Evolutionary conservation across 129 eudicot genomes (phyloP), one percentile per base, ranked within the genome.

Genomic region (Solidago caesia): DNA sequence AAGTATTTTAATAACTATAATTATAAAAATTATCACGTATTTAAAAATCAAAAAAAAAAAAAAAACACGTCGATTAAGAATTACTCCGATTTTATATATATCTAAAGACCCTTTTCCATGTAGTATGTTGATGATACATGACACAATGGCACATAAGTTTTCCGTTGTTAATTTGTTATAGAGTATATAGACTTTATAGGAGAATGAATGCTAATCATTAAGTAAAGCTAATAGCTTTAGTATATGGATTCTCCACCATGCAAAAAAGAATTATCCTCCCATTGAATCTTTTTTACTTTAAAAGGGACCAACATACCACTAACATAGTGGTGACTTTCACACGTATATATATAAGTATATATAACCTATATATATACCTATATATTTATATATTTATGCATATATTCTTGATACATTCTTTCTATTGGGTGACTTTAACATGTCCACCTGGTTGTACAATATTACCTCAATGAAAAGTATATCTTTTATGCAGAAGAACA

Each of bases 241-340:
- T 51, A 60, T 71, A 74, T 85, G 90, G 90, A 49, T 73, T 66
- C 80, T 81, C 90, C 94, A 88, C 83, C 83, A 76, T 78, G 81
- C 64, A 60, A 73, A 69, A 76, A 83, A 71, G 66, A 70, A 69
- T 46, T 57, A 59, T 33, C 62, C 57, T 75, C 26, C 52, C 74
- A 47, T 45, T 84, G 86, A 76, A 81, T 87, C 83, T 67, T 74
- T 79, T 80, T 44, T 68, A 75, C 73, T 72, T 79, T 72, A 10
- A 27, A 10, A 70, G 76, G 85, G 72, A 90, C 84, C 85, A 15
- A 39, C 74, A n/a, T 72, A 66, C 85, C 83, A 74, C 86, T 73
- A 63, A 68, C 77, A 74, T 77, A 71, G 51, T 74, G 78, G 62
- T 21, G 62, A 73, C 53, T 60, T 69, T 73, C 46, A 33, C 48